phyloP scores from a whole-genome alignment of 192 early-diverging fungal genomes.

The Coemansia sp. region DNA sequence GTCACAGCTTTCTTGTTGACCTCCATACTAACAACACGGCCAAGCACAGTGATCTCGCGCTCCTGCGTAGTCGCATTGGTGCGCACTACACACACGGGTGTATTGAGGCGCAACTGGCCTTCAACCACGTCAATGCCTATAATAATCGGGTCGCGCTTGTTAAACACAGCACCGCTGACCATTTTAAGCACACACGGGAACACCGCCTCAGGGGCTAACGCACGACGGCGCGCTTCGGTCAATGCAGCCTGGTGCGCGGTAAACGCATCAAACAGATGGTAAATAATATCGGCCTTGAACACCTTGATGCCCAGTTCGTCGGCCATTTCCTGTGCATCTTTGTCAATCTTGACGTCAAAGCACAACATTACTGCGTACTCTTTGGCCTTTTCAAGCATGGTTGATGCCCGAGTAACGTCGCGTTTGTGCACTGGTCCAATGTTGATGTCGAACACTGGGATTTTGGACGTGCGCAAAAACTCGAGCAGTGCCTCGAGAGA shows the following conservation, averaged over 20 bases:
- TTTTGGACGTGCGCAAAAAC: slow-evolving; percentile 85
- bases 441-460: slow-evolving; percentile 95
- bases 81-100: slow-evolving; percentile 87
- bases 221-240: slow-evolving; percentile 82
- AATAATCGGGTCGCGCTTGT: slow-evolving; percentile 92
- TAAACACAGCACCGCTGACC: slow-evolving; percentile 87
- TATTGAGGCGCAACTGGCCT: slow-evolving; percentile 83
- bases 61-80: slow-evolving; percentile 71
- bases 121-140: slow-evolving; percentile 95
- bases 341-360: slow-evolving; percentile 88
- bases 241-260: slow-evolving; percentile 77
- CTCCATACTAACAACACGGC: slow-evolving; percentile 90
- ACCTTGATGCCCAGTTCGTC: slow-evolving; percentile 88
- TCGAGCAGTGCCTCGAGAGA: slow-evolving; percentile 96
- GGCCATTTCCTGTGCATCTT: slow-evolving; percentile 88
- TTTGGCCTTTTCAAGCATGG: slow-evolving; percentile 89
- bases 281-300: slow-evolving; percentile 98
- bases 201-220: slow-evolving; percentile 84
- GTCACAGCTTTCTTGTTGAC: slow-evolving; percentile 85
- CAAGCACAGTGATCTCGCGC: slow-evolving; percentile 71
- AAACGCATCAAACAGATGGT: slow-evolving; percentile 96
- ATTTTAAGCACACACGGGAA: slow-evolving; percentile 94
- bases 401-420: slow-evolving; percentile 85
- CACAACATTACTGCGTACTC: slow-evolving; percentile 86
- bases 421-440: slow-evolving; percentile 98